Conservation (phyloP, 164 flowering plant genomes). For the Echeveria elegans region DNA sequence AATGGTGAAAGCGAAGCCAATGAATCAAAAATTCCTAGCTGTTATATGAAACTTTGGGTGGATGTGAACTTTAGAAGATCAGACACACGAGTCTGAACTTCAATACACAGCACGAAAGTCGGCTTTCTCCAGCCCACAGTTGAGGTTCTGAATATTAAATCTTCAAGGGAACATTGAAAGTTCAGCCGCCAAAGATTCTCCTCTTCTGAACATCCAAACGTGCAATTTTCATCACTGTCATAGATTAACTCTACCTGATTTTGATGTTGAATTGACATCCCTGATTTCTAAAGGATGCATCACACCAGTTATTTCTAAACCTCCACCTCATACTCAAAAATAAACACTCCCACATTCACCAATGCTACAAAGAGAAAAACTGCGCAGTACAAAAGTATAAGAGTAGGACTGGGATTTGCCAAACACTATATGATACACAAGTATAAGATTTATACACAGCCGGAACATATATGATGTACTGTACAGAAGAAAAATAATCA, state of each 20-base stretch:
- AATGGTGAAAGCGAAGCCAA: background rate
- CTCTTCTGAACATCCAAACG: background rate
- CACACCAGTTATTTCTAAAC: background rate
- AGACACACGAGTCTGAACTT: background rate
- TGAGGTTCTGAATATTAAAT: background rate
- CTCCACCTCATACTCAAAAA: background rate
- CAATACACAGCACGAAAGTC: background rate
- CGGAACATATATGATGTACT: no score
- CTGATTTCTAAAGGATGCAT: background rate
- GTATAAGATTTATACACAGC: background rate
- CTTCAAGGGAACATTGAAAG: background rate
- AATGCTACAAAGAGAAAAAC: background rate
- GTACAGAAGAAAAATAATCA: background rate
- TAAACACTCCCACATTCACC: background rate
- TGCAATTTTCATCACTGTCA: background rate
- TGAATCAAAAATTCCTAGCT: background rate
- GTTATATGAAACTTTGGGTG: background rate
- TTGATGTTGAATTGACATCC: background rate
- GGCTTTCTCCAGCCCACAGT: background rate
- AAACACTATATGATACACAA: background rate
- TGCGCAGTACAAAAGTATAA: background rate
- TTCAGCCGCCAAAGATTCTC: background rate
- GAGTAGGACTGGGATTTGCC: background rate
- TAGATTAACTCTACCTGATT: background rate
- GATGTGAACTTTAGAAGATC: background rate